A percentile compares a stretch with the other conserved stretches of the same genome.
phyloP scores from a whole-genome alignment of 768 basidiomycete species.

The Podaxis mareebaensis region DNA sequence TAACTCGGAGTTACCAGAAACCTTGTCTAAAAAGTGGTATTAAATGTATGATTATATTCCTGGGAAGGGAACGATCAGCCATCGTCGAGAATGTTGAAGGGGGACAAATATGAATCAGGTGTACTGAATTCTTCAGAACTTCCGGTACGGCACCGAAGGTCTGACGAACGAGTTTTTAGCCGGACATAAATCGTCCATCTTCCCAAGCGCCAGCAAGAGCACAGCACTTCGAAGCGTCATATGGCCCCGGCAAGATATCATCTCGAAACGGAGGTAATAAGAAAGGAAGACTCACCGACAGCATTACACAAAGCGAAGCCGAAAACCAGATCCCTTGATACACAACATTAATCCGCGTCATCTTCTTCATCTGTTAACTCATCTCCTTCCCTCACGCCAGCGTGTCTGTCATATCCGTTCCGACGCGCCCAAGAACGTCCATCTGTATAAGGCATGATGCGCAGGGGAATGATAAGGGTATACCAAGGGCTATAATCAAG shows the following conservation, averaged over 20 bases:
- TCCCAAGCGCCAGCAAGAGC: slow-evolving; percentile 36
- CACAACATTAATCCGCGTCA: slow-evolving; percentile 28
- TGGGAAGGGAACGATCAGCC: no score
- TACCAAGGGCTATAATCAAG: slow-evolving; percentile 55
- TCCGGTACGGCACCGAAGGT: neutral
- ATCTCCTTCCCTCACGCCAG: slow-evolving; percentile 70
- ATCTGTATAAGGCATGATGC: slow-evolving; percentile 80
- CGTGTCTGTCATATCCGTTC: slow-evolving; percentile 61
- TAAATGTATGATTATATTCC: no score
- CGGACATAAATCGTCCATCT: slow-evolving; percentile 64
- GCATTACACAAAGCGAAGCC: slow-evolving; percentile 13
- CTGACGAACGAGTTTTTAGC: slow-evolving; percentile 20
- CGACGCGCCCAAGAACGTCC: slow-evolving; percentile 80
- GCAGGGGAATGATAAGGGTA: slow-evolving; percentile 82
- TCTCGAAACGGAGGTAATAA: slow-evolving; percentile 33
- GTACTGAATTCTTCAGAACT: neutral
- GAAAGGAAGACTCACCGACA: slow-evolving; percentile 21
- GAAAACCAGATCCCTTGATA: neutral
- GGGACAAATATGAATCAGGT: neutral
- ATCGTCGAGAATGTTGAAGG: neutral
- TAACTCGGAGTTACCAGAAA: no score
- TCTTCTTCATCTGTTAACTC: slow-evolving; percentile 88
- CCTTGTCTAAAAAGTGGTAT: no score
- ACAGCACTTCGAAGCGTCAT: slow-evolving; percentile 59
- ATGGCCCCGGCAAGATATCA: slow-evolving; percentile 84